Conservation (phyloP, 1,284 basidiomycete species). For the Ustilago xerochloae region DNA sequence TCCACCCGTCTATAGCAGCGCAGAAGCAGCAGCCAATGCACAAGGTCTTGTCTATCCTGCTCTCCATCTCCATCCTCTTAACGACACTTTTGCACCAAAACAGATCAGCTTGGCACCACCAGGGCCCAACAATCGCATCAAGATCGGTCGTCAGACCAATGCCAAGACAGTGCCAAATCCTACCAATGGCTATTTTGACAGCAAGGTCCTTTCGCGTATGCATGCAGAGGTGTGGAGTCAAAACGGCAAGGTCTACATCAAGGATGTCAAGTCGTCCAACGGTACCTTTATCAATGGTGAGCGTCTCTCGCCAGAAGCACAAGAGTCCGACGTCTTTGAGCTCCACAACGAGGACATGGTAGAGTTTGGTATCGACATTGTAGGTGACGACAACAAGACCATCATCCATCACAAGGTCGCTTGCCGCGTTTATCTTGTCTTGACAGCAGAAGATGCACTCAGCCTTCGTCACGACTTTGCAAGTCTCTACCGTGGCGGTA, state of each 20-base stretch:
- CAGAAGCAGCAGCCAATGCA: slow-evolving; percentile 41
- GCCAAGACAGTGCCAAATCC: slow-evolving; percentile 94
- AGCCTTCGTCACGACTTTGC: slow-evolving; percentile 65
- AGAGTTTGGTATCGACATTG: slow-evolving; percentile 98
- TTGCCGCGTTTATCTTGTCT: slow-evolving; percentile 88
- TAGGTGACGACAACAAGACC: slow-evolving; percentile 97
- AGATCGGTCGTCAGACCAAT: slow-evolving; percentile 98
- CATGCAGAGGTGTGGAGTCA: slow-evolving; percentile 99
- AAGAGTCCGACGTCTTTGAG: slow-evolving; percentile 92
- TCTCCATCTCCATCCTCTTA: slow-evolving; percentile 83
- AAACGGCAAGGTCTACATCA: slow-evolving; percentile 84
- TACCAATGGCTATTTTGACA: slow-evolving; percentile 96
- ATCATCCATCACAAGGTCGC: slow-evolving; percentile 99
- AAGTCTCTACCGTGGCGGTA: slow-evolving; percentile 63
- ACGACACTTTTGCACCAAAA: slow-evolving; percentile 95
- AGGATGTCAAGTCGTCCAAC: slow-evolving; percentile 97
- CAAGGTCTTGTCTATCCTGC: slow-evolving; percentile 63
- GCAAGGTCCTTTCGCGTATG: slow-evolving; percentile 92
- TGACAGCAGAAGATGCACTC: slow-evolving; percentile 82
- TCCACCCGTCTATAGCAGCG: slow-evolving; percentile 18
- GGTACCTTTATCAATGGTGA: slow-evolving; percentile 98
- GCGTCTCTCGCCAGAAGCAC: slow-evolving; percentile 86
- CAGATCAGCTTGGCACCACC: slow-evolving; percentile 84
- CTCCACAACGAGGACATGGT: slow-evolving; percentile 94
- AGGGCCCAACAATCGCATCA: slow-evolving; percentile 73